These are phyloP conservation scores for Chaetomium sp. DNA, from an alignment of 2,329 filamentous ascomycete species.

Conservation along the genomic window DNA sequence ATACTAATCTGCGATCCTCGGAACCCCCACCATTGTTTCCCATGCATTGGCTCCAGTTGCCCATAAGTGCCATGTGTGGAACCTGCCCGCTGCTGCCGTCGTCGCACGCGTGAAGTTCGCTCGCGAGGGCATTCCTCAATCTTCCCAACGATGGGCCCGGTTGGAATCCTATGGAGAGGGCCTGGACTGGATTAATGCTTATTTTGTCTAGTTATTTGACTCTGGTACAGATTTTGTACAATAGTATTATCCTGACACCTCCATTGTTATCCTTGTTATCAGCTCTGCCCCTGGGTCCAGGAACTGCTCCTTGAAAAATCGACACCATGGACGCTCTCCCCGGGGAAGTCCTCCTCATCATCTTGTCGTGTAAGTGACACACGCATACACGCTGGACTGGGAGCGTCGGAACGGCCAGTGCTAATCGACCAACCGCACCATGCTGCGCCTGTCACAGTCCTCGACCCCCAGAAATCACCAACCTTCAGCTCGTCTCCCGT, in stretches of 20 bases:
- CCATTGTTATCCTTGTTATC: not conserved
- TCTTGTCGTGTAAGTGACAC: conserved; percentile 53
- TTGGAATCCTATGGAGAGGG: not conserved
- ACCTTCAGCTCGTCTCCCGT: conserved; percentile 69
- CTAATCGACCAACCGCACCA: not conserved
- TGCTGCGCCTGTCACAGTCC: conserved; percentile 48
- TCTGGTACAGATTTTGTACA: not conserved
- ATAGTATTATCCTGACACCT: not conserved
- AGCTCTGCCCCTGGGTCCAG: not conserved
- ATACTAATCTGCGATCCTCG: not conserved
- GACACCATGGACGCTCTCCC: not conserved
- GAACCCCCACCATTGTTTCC: not conserved
- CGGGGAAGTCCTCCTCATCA: not conserved
- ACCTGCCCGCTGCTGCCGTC: not conserved
- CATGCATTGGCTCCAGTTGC: not conserved
- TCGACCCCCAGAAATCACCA: conserved; percentile 65
- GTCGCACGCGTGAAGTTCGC: not conserved
- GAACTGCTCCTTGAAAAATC: not conserved
- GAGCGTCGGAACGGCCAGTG: not conserved
- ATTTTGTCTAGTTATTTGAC: not conserved
- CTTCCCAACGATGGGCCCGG: not conserved
- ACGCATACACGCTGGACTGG: not conserved
- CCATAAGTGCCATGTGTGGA: not conserved
- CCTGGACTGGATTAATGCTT: not conserved
- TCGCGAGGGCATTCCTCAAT: not conserved